A percentile compares a stretch with the other conserved stretches of the same genome.
These are phyloP conservation scores for Aspergillus aculeatinus DNA, from an alignment of 2,329 filamentous ascomycete genomes.

Conservation along the genomic window DNA sequence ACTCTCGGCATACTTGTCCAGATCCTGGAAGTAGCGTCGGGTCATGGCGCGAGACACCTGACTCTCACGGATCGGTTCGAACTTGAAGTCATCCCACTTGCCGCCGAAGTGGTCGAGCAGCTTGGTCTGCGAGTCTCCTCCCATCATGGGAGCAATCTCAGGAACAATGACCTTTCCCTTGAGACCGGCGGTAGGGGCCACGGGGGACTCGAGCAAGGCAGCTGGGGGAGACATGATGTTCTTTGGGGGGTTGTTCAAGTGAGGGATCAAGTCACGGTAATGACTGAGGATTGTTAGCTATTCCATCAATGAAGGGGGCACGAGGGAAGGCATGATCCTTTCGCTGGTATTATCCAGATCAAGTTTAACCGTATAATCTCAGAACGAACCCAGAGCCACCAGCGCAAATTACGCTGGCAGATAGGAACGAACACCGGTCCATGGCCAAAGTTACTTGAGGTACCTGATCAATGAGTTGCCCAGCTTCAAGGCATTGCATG, in stretches of 20 bases:
- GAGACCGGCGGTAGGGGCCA: constrained; percentile 35
- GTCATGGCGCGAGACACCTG: constrained; percentile 94
- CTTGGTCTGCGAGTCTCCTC: constrained; percentile 49
- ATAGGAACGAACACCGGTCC: constrained; percentile 62
- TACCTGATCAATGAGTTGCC: constrained; percentile 48
- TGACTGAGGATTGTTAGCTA: constrained; percentile 39
- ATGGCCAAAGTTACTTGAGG: constrained; percentile 55
- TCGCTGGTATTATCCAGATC: constrained; percentile 99
- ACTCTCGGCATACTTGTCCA: constrained; percentile 85
- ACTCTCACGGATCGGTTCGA: constrained; percentile 83
- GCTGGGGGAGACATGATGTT: constrained; percentile 74
- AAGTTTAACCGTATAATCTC: constrained; percentile 95
- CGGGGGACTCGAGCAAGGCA: constrained; percentile 58
- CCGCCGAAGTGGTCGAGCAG: constrained; percentile 65
- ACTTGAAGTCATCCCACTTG: constrained; percentile 79
- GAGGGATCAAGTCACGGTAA: constrained; percentile 22
- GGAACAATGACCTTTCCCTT: constrained; percentile 48
- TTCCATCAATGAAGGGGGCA: constrained; percentile 37
- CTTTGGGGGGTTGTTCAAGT: not conserved
- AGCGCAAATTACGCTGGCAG: constrained; percentile 1
- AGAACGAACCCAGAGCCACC: constrained; percentile 40
- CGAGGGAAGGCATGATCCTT: constrained; percentile 88
- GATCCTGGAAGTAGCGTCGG: constrained; percentile 84
- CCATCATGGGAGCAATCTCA: constrained; percentile 37
- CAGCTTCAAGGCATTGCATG: constrained; percentile 41